Percentiles rank a stretch among this genome's conserved stretches.
phyloP scores from a whole-genome alignment of 2,329 filamentous ascomycete genomes.

The Paecilomyces sp. region DNA sequence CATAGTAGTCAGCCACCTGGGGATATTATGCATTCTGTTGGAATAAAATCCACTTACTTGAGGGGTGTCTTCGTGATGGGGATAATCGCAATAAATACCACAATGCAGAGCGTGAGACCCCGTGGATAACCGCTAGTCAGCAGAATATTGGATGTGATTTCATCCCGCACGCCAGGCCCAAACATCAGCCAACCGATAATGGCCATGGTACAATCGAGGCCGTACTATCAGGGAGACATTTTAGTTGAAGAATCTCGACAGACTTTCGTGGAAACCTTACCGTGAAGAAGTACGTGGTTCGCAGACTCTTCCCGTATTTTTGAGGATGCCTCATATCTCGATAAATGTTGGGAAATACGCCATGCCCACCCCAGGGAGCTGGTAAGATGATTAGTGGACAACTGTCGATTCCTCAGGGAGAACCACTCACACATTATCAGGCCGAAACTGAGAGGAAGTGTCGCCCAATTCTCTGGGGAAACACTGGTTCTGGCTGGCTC shows the following conservation, averaged over 20 bases:
- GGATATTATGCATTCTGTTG: background rate
- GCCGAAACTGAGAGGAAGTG: slow-evolving; percentile 80
- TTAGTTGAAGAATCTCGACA: background rate
- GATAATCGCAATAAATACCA: slow-evolving; percentile 82
- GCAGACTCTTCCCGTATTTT: slow-evolving; percentile 69
- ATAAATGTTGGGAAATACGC: slow-evolving; percentile 79
- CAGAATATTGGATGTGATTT: slow-evolving; percentile 81
- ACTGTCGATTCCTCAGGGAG: background rate
- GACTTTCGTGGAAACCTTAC: slow-evolving; percentile 39
- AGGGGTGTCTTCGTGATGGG: slow-evolving; percentile 93
- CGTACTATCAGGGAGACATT: slow-evolving; percentile 46
- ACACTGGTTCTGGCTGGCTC: slow-evolving; percentile 73
- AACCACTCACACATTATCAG: slow-evolving; percentile 64
- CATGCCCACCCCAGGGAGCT: slow-evolving; percentile 63
- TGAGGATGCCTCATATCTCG: slow-evolving; percentile 73
- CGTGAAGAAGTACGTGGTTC: slow-evolving; percentile 78
- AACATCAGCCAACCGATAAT: slow-evolving; percentile 90
- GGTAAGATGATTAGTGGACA: slow-evolving; percentile 4
- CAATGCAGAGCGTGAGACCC: slow-evolving; percentile 68
- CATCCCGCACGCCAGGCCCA: slow-evolving; percentile 76
- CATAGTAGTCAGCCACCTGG: slow-evolving; percentile 14
- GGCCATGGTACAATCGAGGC: slow-evolving; percentile 75
- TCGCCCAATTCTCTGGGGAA: slow-evolving; percentile 79
- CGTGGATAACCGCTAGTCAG: slow-evolving; percentile 65
- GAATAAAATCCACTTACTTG: slow-evolving; percentile 43